These are phyloP conservation scores for Hemisphaericaspora xylofermentans DNA, from an alignment of 1,139 yeast genomes.

Conservation along the genomic window DNA sequence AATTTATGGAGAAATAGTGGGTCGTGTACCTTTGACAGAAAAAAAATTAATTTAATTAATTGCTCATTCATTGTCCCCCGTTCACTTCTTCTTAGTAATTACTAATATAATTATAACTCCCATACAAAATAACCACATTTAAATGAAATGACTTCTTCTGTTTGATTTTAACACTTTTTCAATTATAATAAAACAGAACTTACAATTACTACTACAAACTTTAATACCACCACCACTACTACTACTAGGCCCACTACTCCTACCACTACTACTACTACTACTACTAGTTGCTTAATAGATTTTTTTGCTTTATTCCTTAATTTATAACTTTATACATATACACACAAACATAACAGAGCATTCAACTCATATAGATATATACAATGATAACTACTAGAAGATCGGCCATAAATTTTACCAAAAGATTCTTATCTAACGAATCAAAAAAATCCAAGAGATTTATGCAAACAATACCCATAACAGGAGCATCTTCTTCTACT, in stretches of 20 bases:
- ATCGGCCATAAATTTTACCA: conserved; percentile 1
- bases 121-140: no score
- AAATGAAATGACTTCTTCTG: no score
- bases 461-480: conserved; percentile 42
- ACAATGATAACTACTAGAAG: conserved; percentile 1
- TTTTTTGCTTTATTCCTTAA: background rate
- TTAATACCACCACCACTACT: no score
- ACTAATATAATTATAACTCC: no score
- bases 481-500: conserved; percentile 17
- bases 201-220: no score
- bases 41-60: background rate
- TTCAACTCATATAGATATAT: background rate
- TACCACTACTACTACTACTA: no score
- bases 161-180: no score
- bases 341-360: background rate
- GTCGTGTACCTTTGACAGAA: background rate
- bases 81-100: no score
- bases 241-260: no score
- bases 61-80: background rate
- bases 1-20: background rate
- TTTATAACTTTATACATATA: background rate
- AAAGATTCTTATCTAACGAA: conserved; percentile 27
- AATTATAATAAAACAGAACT: no score
- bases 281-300: background rate
- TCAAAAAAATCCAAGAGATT: conserved; percentile 34